A percentile compares a stretch with the other conserved stretches of the same genome.
Evolutionary conservation across 768 basidiomycete species (phyloP).

Genomic region (Phaffia australis): DNA sequence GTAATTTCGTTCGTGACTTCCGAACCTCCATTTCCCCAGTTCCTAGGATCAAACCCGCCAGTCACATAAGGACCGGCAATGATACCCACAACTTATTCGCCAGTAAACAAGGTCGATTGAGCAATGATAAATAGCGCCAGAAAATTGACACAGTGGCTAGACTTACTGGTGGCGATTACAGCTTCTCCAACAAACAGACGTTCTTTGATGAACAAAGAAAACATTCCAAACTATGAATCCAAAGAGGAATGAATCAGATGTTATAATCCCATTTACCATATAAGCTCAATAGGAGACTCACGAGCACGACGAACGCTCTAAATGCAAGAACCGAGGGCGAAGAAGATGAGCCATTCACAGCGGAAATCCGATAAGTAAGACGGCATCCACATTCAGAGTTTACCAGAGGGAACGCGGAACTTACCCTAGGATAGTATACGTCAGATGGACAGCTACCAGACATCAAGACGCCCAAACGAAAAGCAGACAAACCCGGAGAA

Average conservation of each 20-base stretch:
- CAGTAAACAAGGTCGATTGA: constrained; percentile 44
- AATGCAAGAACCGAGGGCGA: constrained; percentile 21
- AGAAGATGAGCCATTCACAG: constrained; percentile 28
- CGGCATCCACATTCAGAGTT: background rate
- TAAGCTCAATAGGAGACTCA: constrained; percentile 36
- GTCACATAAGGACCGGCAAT: constrained; percentile 30
- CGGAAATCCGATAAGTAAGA: constrained; percentile 21
- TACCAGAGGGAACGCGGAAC: constrained; percentile 25
- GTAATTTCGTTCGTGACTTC: constrained; percentile 59
- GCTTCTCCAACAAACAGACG: constrained; percentile 93
- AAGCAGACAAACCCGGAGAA: background rate
- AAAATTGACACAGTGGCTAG: constrained; percentile 53
- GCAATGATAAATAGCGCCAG: constrained; percentile 53
- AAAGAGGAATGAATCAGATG: background rate
- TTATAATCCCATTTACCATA: background rate
- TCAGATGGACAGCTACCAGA: constrained; percentile 47
- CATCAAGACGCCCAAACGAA: too few species aligned
- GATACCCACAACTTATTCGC: constrained; percentile 25
- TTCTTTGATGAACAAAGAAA: constrained; percentile 82
- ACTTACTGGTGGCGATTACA: constrained; percentile 80
- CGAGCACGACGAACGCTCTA: constrained; percentile 62
- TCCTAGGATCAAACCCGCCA: constrained; percentile 30
- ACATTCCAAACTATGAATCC: constrained; percentile 71
- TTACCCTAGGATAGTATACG: constrained; percentile 61
- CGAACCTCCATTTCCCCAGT: constrained; percentile 26